Percentiles rank a stretch among this genome's conserved stretches.
These are phyloP conservation scores for Clarireedia sp. DNA, from an alignment of 2,329 filamentous ascomycete species.

Conservation along the genomic window DNA sequence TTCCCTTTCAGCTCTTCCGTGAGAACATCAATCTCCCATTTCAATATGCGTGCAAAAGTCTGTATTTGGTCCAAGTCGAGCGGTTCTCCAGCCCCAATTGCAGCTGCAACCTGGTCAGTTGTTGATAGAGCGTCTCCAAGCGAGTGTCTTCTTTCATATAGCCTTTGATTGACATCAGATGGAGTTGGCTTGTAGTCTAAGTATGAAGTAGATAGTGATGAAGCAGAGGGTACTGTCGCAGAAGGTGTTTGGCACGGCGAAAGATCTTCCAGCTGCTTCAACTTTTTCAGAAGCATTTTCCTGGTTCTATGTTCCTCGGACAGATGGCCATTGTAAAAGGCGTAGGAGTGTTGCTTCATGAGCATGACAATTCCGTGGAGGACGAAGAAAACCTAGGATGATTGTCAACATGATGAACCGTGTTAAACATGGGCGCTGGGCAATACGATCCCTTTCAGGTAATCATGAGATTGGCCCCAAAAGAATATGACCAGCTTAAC, in stretches of 20 bases:
- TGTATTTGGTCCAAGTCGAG: constrained; percentile 55
- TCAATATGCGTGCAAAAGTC: constrained; percentile 57
- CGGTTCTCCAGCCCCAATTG: constrained; percentile 52
- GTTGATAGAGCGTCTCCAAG: constrained; percentile 32
- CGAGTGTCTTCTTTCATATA: constrained; percentile 29
- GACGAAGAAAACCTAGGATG: constrained; percentile 48
- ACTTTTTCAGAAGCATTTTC: constrained; percentile 35
- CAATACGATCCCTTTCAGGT: not conserved
- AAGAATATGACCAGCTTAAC: not conserved
- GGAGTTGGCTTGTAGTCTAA: constrained; percentile 36
- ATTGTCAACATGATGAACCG: too few relatives aligned
- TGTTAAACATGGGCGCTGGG: too few relatives aligned
- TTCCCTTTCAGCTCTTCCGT: constrained; percentile 55
- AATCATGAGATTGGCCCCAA: not conserved
- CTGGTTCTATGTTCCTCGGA: constrained; percentile 51
- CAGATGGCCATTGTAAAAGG: constrained; percentile 57
- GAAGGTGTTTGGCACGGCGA: constrained; percentile 39
- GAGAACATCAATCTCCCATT: constrained; percentile 50
- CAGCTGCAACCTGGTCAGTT: constrained; percentile 51
- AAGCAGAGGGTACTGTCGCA: constrained; percentile 34
- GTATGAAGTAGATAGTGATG: constrained; percentile 39
- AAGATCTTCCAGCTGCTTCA: constrained; percentile 51
- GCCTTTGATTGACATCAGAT: constrained; percentile 34
- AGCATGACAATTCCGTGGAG: constrained; percentile 67
- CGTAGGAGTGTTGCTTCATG: constrained; percentile 69